These are phyloP conservation scores for Suillus clintonianus DNA, from an alignment of 768 basidiomycete species.

Conservation along the genomic window DNA sequence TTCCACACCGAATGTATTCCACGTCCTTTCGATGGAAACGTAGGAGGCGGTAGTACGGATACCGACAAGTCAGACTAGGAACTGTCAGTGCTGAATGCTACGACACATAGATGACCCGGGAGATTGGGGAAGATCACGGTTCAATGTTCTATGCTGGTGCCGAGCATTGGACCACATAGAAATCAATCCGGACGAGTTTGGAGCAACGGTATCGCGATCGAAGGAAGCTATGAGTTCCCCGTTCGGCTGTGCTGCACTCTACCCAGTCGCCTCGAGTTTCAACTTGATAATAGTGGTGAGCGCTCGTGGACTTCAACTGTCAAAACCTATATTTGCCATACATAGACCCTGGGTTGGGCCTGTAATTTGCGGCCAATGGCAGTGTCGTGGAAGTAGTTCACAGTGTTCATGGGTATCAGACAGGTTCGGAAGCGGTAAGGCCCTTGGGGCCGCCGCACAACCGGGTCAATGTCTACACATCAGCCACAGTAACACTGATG, in stretches of 20 bases:
- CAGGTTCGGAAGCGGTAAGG: slow-evolving; percentile 36
- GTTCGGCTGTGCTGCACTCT: neutral
- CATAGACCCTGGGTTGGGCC: neutral
- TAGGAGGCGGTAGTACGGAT: neutral
- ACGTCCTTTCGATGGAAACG: neutral
- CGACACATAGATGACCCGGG: neutral
- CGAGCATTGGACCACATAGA: neutral
- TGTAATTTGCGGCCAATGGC: neutral
- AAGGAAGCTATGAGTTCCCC: neutral
- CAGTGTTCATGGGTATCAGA: slow-evolving; percentile 26
- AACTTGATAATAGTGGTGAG: neutral
- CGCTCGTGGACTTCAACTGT: neutral
- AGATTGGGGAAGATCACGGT: neutral
- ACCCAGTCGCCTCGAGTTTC: neutral
- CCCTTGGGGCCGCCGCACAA: slow-evolving; percentile 44
- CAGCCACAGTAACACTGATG: slow-evolving; percentile 35
- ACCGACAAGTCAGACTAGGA: neutral
- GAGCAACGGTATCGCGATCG: neutral
- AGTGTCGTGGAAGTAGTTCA: neutral
- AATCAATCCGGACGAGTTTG: neutral
- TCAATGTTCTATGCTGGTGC: neutral
- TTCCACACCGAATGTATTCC: neutral
- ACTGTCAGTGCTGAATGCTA: neutral
- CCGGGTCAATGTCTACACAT: slow-evolving; percentile 47
- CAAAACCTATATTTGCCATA: neutral